Conservation (phyloP, 805 yeast genomes). For the Barnettozyma salicaria region DNA sequence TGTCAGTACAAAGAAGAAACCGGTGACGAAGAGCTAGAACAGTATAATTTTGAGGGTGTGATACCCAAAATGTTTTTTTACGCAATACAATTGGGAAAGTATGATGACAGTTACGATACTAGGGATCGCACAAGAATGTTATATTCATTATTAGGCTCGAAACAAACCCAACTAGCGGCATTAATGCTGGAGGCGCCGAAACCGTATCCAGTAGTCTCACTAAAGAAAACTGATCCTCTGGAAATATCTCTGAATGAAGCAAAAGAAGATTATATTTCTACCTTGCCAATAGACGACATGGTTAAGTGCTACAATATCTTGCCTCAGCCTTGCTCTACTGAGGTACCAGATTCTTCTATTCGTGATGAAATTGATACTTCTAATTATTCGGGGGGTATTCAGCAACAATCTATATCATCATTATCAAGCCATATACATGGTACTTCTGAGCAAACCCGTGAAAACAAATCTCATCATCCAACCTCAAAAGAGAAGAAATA, state of each 20-base stretch:
- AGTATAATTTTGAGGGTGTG: slow-evolving; percentile 31
- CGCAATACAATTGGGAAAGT: slow-evolving; percentile 57
- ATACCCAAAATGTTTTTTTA: slow-evolving; percentile 52
- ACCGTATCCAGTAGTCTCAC: slow-evolving; percentile 44
- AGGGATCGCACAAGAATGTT: slow-evolving; percentile 82
- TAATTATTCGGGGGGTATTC: slow-evolving; percentile 32
- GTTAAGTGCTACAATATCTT: slow-evolving; percentile 25
- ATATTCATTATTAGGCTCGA: slow-evolving; percentile 48
- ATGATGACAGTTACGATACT: slow-evolving; percentile 69
- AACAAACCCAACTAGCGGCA: slow-evolving; percentile 55
- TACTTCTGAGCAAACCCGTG: no score
- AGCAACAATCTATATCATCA: neutral
- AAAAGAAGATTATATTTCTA: slow-evolving; percentile 16
- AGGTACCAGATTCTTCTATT: slow-evolving; percentile 29
- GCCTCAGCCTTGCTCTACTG: slow-evolving; percentile 34
- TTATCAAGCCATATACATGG: no score
- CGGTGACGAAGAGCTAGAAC: slow-evolving; percentile 21
- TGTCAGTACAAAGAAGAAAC: slow-evolving; percentile 32
- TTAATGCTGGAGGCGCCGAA: slow-evolving; percentile 74
- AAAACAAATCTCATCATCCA: slow-evolving; percentile 5
- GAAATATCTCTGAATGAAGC: slow-evolving; percentile 10
- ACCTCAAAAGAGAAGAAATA: slow-evolving; percentile 34
- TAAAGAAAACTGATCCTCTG: slow-evolving; percentile 19
- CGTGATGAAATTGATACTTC: slow-evolving; percentile 35
- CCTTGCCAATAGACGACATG: slow-evolving; percentile 22